Evolutionary conservation across 2,329 filamentous ascomycete genomes (phyloP), one percentile per base, ranked within the genome.

Genomic region (Huntiella savannae): DNA sequence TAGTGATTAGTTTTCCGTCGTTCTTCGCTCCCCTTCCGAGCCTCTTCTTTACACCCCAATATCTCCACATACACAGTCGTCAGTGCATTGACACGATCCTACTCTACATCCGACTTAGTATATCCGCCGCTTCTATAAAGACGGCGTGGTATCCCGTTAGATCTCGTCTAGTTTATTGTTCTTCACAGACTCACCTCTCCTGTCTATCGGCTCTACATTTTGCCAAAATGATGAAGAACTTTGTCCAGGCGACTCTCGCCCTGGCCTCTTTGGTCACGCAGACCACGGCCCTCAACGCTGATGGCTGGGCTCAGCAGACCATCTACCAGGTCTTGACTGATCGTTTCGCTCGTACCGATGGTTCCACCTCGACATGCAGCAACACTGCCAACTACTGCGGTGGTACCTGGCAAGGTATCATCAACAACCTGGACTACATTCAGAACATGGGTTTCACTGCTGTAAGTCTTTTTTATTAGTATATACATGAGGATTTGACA

Each of bases 341-440:
- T 50, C 58, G 63, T 5, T 66, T 63, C 49, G 63, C 63, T 3
- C 57, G 58, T 4, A 58, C 58, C 3, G 57, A 63, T 44, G 60
- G 59, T 10, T 62, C 62, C 28, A 60, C 61, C 2, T 53, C 55
- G 3, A 43, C 53, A 4, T 61, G 59, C 42, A 54, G 59, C 42
- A 49, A 53, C 33, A 51, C 48, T 32, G 52, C 48, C 36, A 52
- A 54, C 22, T 72, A 70, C 55, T 73, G 69, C 48, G 68, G 68
- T 35, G 69, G 69, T 16, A 67, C 64, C 13, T 73, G 62, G 58
- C 53, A 58, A 44, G 70, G 70, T 11, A 59, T 72, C 36, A 65
- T 63, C 13, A 62, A 65, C 49, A 58, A 64, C 32, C 56, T 71
- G 36, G 67, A 70, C 54, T 71, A 71, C 51, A 69, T 71, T 51